These are phyloP conservation scores for Moniliella sp. DNA, from an alignment of 1,284 basidiomycete genomes.

Conservation along the genomic window DNA sequence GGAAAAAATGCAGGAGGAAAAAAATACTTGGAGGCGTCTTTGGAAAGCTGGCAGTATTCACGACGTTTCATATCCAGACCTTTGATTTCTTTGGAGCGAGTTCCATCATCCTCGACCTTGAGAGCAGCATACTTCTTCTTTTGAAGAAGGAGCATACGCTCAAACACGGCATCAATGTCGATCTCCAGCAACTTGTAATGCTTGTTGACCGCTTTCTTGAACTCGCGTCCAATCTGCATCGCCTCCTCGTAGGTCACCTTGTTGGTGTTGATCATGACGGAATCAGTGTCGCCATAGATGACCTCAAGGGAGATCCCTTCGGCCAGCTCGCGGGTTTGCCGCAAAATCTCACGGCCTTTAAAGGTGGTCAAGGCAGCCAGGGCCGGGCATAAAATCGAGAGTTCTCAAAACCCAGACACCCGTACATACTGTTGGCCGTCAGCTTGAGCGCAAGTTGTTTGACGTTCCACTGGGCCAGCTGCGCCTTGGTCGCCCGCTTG, in stretches of 20 bases:
- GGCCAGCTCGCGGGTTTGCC: constrained; percentile 73
- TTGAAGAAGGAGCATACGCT: constrained; percentile 72
- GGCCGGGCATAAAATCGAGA: constrained; percentile 92
- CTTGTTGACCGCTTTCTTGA: constrained; percentile 91
- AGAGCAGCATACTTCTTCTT: constrained; percentile 99
- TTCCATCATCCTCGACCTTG: constrained; percentile 42
- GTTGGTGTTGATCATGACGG: constrained; percentile 93
- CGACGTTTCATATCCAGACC: constrained; percentile 96
- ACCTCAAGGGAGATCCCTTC: constrained; percentile 76
- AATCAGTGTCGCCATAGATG: constrained; percentile 95
- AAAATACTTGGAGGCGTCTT: constrained; percentile 67
- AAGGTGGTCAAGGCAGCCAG: constrained; percentile 87
- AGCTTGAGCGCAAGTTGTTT: constrained; percentile 91
- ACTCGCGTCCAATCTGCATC: constrained; percentile 66
- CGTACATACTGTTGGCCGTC: constrained; percentile 99
- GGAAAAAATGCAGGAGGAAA: no score
- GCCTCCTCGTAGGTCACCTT: constrained; percentile 69
- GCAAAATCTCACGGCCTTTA: constrained; percentile 92
- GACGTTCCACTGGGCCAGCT: constrained; percentile 75
- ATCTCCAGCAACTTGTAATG: constrained; percentile 86
- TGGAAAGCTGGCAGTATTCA: constrained; percentile 79
- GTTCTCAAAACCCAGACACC: constrained; percentile 90
- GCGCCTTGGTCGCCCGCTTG: constrained; percentile 50
- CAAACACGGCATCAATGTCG: constrained; percentile 81
- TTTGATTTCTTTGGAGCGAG: constrained; percentile 51